A percentile compares a stretch with the other conserved stretches of the same genome.
Evolutionary conservation across 1,284 basidiomycete genomes (phyloP).

Genomic region (Ceratobasidium sp.): DNA sequence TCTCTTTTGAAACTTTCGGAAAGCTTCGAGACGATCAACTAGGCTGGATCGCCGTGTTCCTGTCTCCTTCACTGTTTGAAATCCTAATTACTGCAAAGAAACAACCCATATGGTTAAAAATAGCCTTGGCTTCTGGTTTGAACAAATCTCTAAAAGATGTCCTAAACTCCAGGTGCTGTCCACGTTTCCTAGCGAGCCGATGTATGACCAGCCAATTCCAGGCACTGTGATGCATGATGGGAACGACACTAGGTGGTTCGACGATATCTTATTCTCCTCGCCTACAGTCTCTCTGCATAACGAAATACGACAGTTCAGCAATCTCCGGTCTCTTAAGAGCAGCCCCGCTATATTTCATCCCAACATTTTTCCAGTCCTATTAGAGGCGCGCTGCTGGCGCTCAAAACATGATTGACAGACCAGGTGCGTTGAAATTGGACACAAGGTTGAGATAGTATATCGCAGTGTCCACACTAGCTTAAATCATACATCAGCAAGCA

Average conservation of each 20-base stretch:
- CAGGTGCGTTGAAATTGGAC: no score
- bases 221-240: no score
- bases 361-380: slow-evolving; percentile 45
- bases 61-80: neutral
- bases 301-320: neutral
- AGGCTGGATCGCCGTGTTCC: neutral
- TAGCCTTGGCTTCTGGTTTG: neutral
- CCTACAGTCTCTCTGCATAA: neutral
- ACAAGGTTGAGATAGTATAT: no score
- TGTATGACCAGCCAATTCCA: neutral
- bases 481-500: no score
- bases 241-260: neutral
- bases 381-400: slow-evolving; percentile 60
- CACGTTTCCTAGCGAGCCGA: neutral
- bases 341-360: neutral
- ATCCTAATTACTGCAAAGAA: neutral
- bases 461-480: no score
- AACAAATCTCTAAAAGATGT: neutral
- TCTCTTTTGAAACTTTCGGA: neutral
- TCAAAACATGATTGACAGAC: no score
- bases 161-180: neutral
- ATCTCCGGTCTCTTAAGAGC: neutral
- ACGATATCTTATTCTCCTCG: no score
- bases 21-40: neutral
- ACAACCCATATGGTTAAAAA: neutral